These are phyloP conservation scores for Globisporangium mamillatum DNA, from an alignment of 352 stramenopile genomes.

Conservation along the genomic window DNA sequence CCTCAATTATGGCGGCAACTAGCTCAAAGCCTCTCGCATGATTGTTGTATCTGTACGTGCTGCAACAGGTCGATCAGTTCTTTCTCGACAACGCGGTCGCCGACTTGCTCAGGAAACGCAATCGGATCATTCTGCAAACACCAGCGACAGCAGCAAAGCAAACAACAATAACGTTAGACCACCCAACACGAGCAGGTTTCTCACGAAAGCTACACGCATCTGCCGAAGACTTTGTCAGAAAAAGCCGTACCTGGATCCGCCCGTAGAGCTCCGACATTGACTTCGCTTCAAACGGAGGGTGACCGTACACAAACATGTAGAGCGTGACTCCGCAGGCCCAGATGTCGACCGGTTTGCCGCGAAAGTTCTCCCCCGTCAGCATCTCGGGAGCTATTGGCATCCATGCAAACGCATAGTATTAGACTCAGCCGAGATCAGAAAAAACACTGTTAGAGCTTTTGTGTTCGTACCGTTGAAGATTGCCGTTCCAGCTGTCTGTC, in stretches of 20 bases:
- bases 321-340: constrained; percentile 96
- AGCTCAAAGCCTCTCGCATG: background rate
- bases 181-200: background rate
- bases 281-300: constrained; percentile 91
- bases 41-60: constrained; percentile 29
- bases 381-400: constrained; percentile 58
- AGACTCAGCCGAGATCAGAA: background rate
- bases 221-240: background rate
- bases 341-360: constrained; percentile 86
- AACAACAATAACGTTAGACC: background rate
- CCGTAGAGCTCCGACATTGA: constrained; percentile 90
- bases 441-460: background rate
- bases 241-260: constrained; percentile 70
- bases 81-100: constrained; percentile 48
- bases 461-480: constrained; percentile 64
- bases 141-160: background rate
- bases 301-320: constrained; percentile 96
- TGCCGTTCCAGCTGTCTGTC: constrained; percentile 70
- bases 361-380: constrained; percentile 75
- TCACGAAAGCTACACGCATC: background rate
- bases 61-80: constrained; percentile 65
- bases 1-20: background rate
- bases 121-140: constrained; percentile 58
- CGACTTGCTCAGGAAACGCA: constrained; percentile 38
- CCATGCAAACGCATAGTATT: too few relatives aligned